Evolutionary conservation across 129 eudicot species (phyloP).

Genomic region (Heracleum sosnowskyi): DNA sequence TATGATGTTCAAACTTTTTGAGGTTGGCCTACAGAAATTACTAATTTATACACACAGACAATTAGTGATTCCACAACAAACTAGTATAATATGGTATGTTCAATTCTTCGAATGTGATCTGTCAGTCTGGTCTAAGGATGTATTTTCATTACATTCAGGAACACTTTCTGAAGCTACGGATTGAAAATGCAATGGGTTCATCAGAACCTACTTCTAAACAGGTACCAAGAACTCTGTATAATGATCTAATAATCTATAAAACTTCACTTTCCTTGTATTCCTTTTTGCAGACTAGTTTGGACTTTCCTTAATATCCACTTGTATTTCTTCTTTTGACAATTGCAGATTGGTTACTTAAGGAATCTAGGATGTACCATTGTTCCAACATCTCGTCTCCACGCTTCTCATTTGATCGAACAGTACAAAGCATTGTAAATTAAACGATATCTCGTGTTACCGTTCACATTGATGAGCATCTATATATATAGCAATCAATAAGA

Average conservation of each 20-base stretch:
- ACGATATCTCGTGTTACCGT: background rate
- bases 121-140: background rate
- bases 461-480: background rate
- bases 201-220: constrained; percentile 84
- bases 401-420: constrained; percentile 83
- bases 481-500: background rate
- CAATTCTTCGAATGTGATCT: background rate
- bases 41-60: background rate
- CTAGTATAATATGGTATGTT: background rate
- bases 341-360: constrained; percentile 69
- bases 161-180: constrained; percentile 80
- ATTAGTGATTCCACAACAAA: background rate
- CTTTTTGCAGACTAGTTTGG: background rate
- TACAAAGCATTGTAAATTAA: constrained; percentile 59
- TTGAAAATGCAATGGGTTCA: constrained; percentile 87
- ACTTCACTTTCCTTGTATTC: background rate
- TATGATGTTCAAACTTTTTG: background rate
- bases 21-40: background rate
- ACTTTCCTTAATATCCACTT: background rate
- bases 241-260: background rate
- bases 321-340: background rate
- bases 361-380: constrained; percentile 79
- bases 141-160: constrained; percentile 30
- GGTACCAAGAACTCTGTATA: constrained; percentile 26
- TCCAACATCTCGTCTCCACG: constrained; percentile 91